Evolutionary conservation across 345 rosid genomes (phyloP), one percentile per base, ranked within the genome.

Genomic region (Hypericum perforatum): DNA sequence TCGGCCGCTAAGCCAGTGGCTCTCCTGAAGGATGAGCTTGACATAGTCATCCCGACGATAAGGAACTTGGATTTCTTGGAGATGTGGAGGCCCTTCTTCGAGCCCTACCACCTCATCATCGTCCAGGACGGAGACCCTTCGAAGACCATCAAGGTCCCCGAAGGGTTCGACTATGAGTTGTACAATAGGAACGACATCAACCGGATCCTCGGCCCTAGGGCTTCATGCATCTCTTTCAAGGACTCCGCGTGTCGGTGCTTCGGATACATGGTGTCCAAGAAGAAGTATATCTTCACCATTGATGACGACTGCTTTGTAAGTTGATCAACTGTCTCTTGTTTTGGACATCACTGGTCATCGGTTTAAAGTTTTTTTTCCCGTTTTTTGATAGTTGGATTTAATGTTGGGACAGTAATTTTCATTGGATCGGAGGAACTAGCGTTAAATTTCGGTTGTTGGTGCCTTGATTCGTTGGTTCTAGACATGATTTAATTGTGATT

Each of bases 251-350:
- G 84, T 43, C 63, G 78, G 16, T 78, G 78, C 68, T 78, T 78
- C 52, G 84, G 80, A 41, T 75, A 57, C 65, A 60, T 78, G 84
- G 63, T 71, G 11, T 66, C 76, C 10, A 71, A 63, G 63, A 71
- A 71, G 71, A 71, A 71, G 59, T 71, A 78, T 40, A 59, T 78
- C 67, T 78, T 57, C 69, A 78, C 80, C 29, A 75, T 78, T 43
- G 84, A 75, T 68, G 80, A 75, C 58, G 80, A 78, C 61, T 78
- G 80, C 75, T 78, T 75, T 43, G 84, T 75, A 63, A 70, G 74
- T 58, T 9, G 9, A 6, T 22, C 4, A 9, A 9, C 14, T 57
- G 10, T 11, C 6, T 16, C 10, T 37, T 8, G 22, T 32, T 49
- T 11, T 41, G 14, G 39, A 22, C 12, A 3, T 11, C 0, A 6